Percentiles rank a stretch among this genome's conserved stretches.
phyloP scores from a whole-genome alignment of 176 grass and related monocot genomes.

The Saccharum spontaneum region DNA sequence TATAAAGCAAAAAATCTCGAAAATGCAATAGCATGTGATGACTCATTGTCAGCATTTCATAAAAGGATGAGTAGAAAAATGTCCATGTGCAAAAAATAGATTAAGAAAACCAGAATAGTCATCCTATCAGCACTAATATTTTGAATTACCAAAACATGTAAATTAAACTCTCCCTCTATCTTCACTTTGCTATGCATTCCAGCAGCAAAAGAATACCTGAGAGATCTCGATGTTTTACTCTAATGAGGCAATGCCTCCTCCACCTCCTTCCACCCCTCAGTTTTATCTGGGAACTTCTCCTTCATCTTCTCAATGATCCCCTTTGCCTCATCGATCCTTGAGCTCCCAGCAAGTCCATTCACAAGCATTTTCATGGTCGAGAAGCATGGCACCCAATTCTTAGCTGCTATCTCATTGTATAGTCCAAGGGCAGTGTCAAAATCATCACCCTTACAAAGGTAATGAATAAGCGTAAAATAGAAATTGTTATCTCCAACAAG shows the following conservation, averaged over 20 bases:
- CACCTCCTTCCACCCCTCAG: slow-evolving; percentile 78
- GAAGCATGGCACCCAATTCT: slow-evolving; percentile 68
- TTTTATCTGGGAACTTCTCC: slow-evolving; percentile 71
- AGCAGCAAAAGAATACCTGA: slow-evolving; percentile 23
- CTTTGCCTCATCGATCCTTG: slow-evolving; percentile 74
- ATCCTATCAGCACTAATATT: slow-evolving; percentile 2
- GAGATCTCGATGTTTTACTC: slow-evolving; percentile 1
- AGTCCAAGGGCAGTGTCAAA: slow-evolving; percentile 63
- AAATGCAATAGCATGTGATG: too few relatives aligned
- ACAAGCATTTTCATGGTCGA: slow-evolving; percentile 95
- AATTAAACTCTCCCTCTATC: background rate
- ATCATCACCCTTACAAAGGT: slow-evolving; percentile 64
- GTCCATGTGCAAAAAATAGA: background rate
- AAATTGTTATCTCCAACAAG: slow-evolving; percentile 38
- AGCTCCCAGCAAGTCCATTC: slow-evolving; percentile 60
- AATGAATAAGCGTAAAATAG: slow-evolving; percentile 59
- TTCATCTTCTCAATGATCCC: slow-evolving; percentile 79
- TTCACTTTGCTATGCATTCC: background rate
- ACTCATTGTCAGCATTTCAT: too few relatives aligned
- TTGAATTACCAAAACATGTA: slow-evolving; percentile 3
- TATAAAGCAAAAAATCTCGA: background rate
- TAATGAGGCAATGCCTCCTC: slow-evolving; percentile 69
- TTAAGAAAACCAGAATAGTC: background rate
- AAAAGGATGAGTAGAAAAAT: background rate
- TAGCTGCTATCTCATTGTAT: slow-evolving; percentile 54